Base-by-base conservation (phyloP, 2,329 filamentous ascomycete species). In the Polytolypa hystricis region DNA sequence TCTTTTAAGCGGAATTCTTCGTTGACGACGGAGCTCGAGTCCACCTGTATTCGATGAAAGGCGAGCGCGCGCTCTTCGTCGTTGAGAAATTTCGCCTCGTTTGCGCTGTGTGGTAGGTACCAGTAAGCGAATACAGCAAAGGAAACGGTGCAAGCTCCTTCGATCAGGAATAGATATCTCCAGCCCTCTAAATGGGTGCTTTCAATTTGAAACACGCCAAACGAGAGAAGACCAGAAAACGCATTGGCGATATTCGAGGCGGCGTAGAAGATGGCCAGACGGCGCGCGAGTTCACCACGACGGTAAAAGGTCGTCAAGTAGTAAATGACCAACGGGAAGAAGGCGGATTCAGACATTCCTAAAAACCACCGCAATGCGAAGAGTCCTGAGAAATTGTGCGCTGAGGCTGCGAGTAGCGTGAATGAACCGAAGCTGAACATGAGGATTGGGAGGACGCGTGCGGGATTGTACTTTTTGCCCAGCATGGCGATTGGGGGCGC, bases 221-320 rank as follows among this genome's bases (percentile, higher is more conserved):
- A 78, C 0, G 74, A 65, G 10, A 78, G 61, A 1, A 79, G 57
- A 3, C 74, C 74, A 0, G 69, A 70, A 47, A 80, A 81, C 2
- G 77, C 77, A 39, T 74, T 77, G 15, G 82, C 81, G 40, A 87
- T 81, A 49, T 80, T 82, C 16, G 73, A 77, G 0, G 81, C 81
- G 0, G 81, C 82, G 47, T 86, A 87, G 61, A 85, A 85, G 40
- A 84, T 62, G 23, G 79, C 79, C 1, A 84, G 64, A 3, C 81
- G 73, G 6, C 80, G 67, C 4, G 79, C 80, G 3, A 85, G 69
- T 53, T 85, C 81, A 20, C 74, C 75, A 37, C 81, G 71, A 11
- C 78, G 72, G 54, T 85, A 85, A 55, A 84, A 84, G 2, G 69
- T 74, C 1, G 71, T 74, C 34, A 71, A 60, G 43, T 77, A 77